These are phyloP conservation scores for Stereocaulon alpinum DNA, from an alignment of 495 filamentous ascomycete genomes.

Conservation along the genomic window DNA sequence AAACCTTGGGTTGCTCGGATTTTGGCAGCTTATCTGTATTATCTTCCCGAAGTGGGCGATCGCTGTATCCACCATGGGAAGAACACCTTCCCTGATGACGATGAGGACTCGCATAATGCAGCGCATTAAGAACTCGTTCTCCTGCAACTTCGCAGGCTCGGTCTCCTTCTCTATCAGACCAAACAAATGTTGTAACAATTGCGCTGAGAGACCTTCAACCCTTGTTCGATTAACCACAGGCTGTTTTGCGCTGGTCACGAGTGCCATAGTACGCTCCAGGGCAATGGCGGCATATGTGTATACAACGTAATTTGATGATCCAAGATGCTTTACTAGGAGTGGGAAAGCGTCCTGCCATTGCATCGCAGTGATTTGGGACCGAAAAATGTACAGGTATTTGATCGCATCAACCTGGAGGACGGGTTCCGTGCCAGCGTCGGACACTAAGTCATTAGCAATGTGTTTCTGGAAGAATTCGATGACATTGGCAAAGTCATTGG, in stretches of 20 bases:
- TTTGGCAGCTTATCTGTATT: conserved; percentile 75
- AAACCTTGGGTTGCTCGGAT: conserved; percentile 95
- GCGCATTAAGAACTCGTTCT: conserved; percentile 97
- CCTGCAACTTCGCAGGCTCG: conserved; percentile 84
- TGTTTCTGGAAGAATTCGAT: conserved; percentile 87
- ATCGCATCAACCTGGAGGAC: conserved; percentile 96
- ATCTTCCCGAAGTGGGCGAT: conserved; percentile 73
- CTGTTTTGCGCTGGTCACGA: conserved; percentile 59
- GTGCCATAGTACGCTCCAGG: conserved; percentile 75
- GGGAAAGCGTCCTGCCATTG: conserved; percentile 86
- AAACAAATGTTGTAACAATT: conserved; percentile 88
- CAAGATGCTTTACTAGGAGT: conserved; percentile 79
- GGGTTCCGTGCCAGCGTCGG: conserved; percentile 54
- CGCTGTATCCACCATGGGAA: conserved; percentile 59
- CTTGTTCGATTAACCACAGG: conserved; percentile 64
- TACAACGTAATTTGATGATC: conserved; percentile 80
- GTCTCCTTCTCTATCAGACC: conserved; percentile 69
- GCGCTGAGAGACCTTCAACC: conserved; percentile 69
- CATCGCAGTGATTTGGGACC: conserved; percentile 73
- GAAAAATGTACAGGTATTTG: conserved; percentile 92
- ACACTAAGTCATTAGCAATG: conserved; percentile 71
- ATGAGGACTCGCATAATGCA: conserved; percentile 96
- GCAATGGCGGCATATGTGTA: conserved; percentile 96
- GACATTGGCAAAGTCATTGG: conserved; percentile 73
- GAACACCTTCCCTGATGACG: conserved; percentile 70